phyloP scores from a whole-genome alignment of 2,329 filamentous ascomycete species.

The Magnaporthiopsis rhizophila region DNA sequence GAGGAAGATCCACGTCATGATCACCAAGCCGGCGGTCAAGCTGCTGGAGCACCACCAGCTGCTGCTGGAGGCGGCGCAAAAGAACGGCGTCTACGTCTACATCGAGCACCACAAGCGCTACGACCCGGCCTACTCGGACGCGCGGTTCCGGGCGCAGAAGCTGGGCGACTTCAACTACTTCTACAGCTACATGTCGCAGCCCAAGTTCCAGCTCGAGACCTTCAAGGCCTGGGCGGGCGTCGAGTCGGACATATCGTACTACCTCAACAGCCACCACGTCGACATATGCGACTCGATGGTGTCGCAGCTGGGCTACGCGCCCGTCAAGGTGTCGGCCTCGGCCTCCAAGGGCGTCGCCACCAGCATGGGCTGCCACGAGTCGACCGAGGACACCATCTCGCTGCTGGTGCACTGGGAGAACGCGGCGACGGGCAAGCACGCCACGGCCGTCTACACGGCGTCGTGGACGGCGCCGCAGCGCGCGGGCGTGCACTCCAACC shows the following conservation, averaged over 20 bases:
- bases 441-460: slow-evolving; percentile 85
- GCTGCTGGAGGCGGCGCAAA: slow-evolving; percentile 63
- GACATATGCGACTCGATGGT: slow-evolving; percentile 93
- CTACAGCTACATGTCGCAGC: slow-evolving; percentile 94
- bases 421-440: slow-evolving; percentile 58
- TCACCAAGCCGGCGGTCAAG: slow-evolving; percentile 92
- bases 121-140: slow-evolving; percentile 88
- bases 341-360: slow-evolving; percentile 73
- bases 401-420: slow-evolving; percentile 83
- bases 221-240: slow-evolving; percentile 92
- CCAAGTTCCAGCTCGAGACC: slow-evolving; percentile 83
- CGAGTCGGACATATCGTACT: slow-evolving; percentile 92
- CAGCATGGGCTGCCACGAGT: slow-evolving; percentile 66
- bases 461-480: slow-evolving; percentile 91
- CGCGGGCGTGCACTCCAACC: slow-evolving; percentile 91
- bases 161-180: slow-evolving; percentile 98
- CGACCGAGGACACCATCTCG: slow-evolving; percentile 90
- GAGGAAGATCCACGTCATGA: slow-evolving; percentile 78
- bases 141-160: slow-evolving; percentile 63
- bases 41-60: slow-evolving; percentile 70
- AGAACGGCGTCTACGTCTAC: slow-evolving; percentile 79
- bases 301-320: slow-evolving; percentile 60
- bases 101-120: slow-evolving; percentile 96
- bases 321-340: slow-evolving; percentile 70
- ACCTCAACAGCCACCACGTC: slow-evolving; percentile 90